Evolutionary conservation across 1,284 basidiomycete genomes (phyloP), one percentile per base, ranked within the genome.

Genomic region (Ceratobasidium sp.): DNA sequence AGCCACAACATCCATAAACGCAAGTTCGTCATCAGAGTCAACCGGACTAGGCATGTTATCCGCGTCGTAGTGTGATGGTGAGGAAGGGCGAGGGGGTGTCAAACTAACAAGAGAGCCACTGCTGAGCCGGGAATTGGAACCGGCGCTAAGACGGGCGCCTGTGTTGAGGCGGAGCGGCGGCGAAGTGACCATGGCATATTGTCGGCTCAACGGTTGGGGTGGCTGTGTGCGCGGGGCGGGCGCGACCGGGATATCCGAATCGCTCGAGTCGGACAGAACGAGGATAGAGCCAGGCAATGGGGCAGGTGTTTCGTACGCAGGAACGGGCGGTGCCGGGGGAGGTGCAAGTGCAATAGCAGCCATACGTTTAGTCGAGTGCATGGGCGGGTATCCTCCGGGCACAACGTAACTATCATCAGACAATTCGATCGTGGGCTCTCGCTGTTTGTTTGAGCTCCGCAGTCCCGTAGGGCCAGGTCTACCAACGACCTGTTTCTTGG

Each of bases 1-100:
- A n/a, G 57, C 57, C 15, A 29, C 27, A 44, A 60, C 31, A n/a
- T 60, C 33, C 24, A 36, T 19, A 44, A 60, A 60, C 33, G 57
- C 57, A 29, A 60, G 17, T 27, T 60, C 57, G 36, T 60, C 57
- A 7, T 60, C 57, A n/a, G 57, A 60, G 19, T 60, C 57, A 4
- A 60, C 31, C 19, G 31, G 57, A n/a, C 57, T 60, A 29, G 31
- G 57, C 19, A 60, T 29, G 6, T 60, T 7, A n/a, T 60, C 57
- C 8, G 17, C 36, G 36, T 41, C 11, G 4, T 41, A 41, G 4
- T 41, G 36, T 41, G 36, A 4, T 33, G 57, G 33, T 3, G 57
- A 60, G 33, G 33, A 19, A 19, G 57, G 57, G 14, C 17, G 57
- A 22, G 27, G 57, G 19, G 36, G 19, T 4, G 57, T 29, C 19